Conservation (phyloP, 2,329 filamentous ascomycete species). For the Sclerotinia borealis region DNA sequence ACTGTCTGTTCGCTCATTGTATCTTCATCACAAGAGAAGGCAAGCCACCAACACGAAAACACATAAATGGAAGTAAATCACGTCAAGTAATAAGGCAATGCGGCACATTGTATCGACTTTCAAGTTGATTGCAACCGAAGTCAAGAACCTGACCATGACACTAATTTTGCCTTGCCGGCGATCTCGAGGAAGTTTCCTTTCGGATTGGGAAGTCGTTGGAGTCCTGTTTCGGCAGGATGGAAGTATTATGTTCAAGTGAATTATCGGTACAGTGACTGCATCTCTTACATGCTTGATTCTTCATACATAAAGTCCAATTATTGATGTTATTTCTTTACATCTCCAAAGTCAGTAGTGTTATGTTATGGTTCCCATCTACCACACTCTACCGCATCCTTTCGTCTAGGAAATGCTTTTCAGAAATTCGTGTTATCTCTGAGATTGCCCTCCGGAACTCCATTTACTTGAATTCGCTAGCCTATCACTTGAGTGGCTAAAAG, state of each 20-base stretch:
- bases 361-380: too few relatives aligned
- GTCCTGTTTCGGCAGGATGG: background rate
- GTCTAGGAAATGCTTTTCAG: too few relatives aligned
- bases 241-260: background rate
- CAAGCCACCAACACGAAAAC: background rate
- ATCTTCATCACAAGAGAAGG: background rate
- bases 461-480: too few relatives aligned
- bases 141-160: background rate
- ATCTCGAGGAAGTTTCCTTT: background rate
- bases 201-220: background rate
- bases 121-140: background rate
- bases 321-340: background rate
- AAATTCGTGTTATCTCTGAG: too few relatives aligned
- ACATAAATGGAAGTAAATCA: background rate
- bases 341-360: too few relatives aligned
- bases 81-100: background rate
- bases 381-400: too few relatives aligned
- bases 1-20: background rate
- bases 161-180: background rate
- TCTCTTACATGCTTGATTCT: background rate
- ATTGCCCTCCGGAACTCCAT: too few relatives aligned
- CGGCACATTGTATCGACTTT: background rate
- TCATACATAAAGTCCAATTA: background rate
- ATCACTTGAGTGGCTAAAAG: too few relatives aligned
- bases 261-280: background rate